Evolutionary conservation across 2,329 filamentous ascomycete genomes (phyloP).

Genomic region (Cadophora sp.): DNA sequence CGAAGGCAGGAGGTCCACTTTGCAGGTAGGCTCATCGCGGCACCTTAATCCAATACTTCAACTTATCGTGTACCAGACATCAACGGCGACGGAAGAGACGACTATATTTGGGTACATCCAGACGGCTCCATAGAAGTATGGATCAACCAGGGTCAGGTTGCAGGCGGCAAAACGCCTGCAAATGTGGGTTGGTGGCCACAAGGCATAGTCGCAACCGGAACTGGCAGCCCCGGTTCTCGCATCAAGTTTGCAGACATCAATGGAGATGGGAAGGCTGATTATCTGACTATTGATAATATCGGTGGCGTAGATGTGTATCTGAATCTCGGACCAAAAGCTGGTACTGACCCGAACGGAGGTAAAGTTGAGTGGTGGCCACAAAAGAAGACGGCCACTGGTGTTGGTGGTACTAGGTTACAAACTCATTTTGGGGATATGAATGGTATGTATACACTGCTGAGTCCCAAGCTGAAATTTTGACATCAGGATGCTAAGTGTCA

Average conservation of each 20-base stretch:
- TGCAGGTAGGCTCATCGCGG: slow-evolving; percentile 9
- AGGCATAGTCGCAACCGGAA: slow-evolving; percentile 1
- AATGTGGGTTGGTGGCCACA: background rate
- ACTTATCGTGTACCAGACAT: slow-evolving; percentile 16
- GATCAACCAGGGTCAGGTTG: slow-evolving; percentile 12
- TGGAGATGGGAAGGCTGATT: slow-evolving; percentile 16
- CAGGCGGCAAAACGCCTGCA: slow-evolving; percentile 11
- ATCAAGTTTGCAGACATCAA: slow-evolving; percentile 16
- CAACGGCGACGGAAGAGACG: slow-evolving; percentile 24
- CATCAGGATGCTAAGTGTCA: background rate
- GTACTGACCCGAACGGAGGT: slow-evolving; percentile 1
- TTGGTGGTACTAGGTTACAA: slow-evolving; percentile 5
- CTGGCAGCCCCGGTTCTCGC: background rate
- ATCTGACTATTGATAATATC: background rate
- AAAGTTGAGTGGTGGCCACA: slow-evolving; percentile 3
- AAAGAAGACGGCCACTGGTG: slow-evolving; percentile 8
- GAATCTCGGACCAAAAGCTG: background rate
- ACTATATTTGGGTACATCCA: slow-evolving; percentile 19
- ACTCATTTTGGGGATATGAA: slow-evolving; percentile 20
- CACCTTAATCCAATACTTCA: background rate
- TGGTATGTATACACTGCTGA: slow-evolving; percentile 1
- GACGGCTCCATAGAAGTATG: slow-evolving; percentile 14
- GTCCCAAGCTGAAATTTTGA: background rate
- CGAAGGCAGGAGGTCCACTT: slow-evolving; percentile 14
- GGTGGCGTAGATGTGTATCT: slow-evolving; percentile 5